Evolutionary conservation across 345 rosid genomes (phyloP), one percentile per base, ranked within the genome.

Genomic region (Populus deltoides): DNA sequence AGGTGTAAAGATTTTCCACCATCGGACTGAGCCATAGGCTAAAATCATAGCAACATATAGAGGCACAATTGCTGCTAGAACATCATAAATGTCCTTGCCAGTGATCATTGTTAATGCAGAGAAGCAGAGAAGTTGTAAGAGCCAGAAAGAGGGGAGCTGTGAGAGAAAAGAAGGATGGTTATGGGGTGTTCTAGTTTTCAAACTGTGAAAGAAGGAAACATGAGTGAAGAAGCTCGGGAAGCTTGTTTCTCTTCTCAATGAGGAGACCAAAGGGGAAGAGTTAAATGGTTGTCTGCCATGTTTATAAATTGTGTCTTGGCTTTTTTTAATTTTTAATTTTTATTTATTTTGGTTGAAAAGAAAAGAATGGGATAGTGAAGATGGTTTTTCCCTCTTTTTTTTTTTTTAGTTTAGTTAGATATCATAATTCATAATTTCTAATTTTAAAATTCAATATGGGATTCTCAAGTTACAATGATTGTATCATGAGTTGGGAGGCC

Each of bases 1-100:
- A 12, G 95, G 92, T 5, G 95, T 90, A 84, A 93, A 93, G 80
- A 93, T 91, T 70, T 89, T 91, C 97, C 97, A 93, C 97, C 97
- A 93, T 49, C 94, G 82, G 38, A 93, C 97, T 31, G 97, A 93
- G 15, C 96, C 97, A 63, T 93, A 93, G 67, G 97, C 97, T 11
- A 93, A 71, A 17, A 91, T 86, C 97, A 93, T 93, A 20, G 97
- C 96, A 17, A 93, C 94, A 51, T 93, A 93, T 25, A 93, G 83
- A 25, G 97, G 97, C 36, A 93, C 92, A 76, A 93, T 85, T 6
- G 96, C 97, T 6, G 96, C 92, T 27, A 93, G 88, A 71, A 91
- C 97, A 73, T 91, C 95, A 82, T 92, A 92, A 70, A 92, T 86
- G 62, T 92, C 95, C 77, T 86, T 90, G 20, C 90, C 94, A 15